Conservation (phyloP, 345 rosid genomes). For the Eucalyptus polyanthemos region DNA sequence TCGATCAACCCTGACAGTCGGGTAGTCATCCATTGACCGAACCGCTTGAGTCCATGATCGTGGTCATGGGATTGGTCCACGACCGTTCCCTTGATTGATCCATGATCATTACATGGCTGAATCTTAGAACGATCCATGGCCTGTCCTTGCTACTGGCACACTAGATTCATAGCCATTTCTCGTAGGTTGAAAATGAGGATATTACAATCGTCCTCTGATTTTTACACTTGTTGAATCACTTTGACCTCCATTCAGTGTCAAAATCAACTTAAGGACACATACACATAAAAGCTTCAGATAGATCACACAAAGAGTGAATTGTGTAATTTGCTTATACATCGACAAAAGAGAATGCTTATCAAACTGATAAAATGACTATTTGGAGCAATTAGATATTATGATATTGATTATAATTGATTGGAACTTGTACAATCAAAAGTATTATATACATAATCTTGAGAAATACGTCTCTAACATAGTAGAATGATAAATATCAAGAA, state of each 20-base stretch:
- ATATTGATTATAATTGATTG: too few relatives aligned
- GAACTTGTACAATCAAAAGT: not conserved
- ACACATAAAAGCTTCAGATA: not conserved
- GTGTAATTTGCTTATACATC: not conserved
- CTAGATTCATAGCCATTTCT: too few relatives aligned
- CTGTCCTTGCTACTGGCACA: too few relatives aligned
- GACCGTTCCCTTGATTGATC: too few relatives aligned
- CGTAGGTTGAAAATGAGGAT: too few relatives aligned
- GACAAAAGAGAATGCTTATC: not conserved
- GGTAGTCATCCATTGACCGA: too few relatives aligned
- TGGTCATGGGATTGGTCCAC: too few relatives aligned
- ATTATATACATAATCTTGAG: not conserved
- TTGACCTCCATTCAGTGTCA: not conserved
- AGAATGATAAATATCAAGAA: too few relatives aligned
- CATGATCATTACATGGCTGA: too few relatives aligned
- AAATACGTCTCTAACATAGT: not conserved
- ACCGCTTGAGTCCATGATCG: too few relatives aligned
- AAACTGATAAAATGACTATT: not conserved
- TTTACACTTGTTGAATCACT: not conserved
- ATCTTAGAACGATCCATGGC: too few relatives aligned
- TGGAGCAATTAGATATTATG: not conserved
- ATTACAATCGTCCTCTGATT: too few relatives aligned
- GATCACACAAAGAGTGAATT: not conserved
- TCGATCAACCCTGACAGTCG: accelerated
- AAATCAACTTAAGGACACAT: not conserved